Percentiles rank a stretch among this genome's conserved stretches.
Evolutionary conservation across 2,329 filamentous ascomycete species (phyloP).

Genomic region (Pleurostoma richardsiae): DNA sequence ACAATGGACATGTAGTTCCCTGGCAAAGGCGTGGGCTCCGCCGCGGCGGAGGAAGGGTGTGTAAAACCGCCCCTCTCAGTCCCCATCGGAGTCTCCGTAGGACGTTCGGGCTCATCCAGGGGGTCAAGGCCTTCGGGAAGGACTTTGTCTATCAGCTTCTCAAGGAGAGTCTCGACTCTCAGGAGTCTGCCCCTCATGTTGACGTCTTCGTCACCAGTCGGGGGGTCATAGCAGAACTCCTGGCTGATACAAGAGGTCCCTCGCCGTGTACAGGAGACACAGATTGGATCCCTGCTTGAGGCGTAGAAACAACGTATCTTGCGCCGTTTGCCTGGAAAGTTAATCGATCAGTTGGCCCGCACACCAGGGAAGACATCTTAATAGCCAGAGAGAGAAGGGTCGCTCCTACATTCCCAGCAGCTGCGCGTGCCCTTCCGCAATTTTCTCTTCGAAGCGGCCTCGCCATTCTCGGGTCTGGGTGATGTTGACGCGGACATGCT

Average conservation of each 20-base stretch:
- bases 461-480: not conserved
- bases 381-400: no score
- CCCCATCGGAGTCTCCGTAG: not conserved
- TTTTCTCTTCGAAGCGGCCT: not conserved
- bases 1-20: not conserved
- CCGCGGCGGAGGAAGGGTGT: not conserved
- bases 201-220: slow-evolving; percentile 5
- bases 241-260: slow-evolving; percentile 38
- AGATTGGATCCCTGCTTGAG: slow-evolving; percentile 27
- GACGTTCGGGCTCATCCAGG: not conserved
- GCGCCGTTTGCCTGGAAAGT: slow-evolving; percentile 30
- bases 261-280: slow-evolving; percentile 37
- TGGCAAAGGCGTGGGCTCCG: not conserved
- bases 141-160: not conserved
- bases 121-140: not conserved
- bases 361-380: no score
- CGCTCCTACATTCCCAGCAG: slow-evolving; percentile 46
- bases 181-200: slow-evolving; percentile 1
- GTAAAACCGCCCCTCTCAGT: not conserved
- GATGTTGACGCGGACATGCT: not conserved
- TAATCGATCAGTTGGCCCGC: no score
- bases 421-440: slow-evolving; percentile 49
- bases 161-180: not conserved
- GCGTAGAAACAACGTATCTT: slow-evolving; percentile 44
- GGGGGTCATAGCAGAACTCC: slow-evolving; percentile 28